Evolutionary conservation across 768 basidiomycete genomes (phyloP).

Genomic region (Nidularia sp.): DNA sequence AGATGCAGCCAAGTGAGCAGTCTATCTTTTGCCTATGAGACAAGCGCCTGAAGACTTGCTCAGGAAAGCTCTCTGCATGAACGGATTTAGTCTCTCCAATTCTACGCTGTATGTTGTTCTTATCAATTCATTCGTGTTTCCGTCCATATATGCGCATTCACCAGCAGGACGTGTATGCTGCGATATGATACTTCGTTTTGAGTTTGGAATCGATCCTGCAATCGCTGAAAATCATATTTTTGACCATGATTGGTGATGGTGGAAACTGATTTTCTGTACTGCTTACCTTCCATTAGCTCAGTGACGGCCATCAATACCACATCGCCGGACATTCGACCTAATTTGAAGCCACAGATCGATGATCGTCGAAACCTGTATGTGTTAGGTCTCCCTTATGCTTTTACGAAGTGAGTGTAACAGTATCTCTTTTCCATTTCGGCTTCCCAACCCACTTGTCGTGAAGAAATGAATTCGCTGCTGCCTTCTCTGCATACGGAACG

Average conservation of each 20-base stretch:
- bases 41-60: conserved; percentile 3
- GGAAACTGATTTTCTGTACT: not conserved
- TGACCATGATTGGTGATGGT: too few relatives aligned
- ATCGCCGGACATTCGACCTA: not conserved
- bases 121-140: not conserved
- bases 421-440: not conserved
- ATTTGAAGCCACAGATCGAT: conserved; percentile 15
- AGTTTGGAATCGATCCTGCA: not conserved
- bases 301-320: not conserved
- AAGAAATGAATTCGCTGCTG: conserved; percentile 52
- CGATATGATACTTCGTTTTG: too few relatives aligned
- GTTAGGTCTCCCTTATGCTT: conserved; percentile 76
- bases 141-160: conserved; percentile 11
- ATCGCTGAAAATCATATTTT: not conserved
- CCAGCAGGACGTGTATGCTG: too few relatives aligned
- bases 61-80: conserved; percentile 68
- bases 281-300: not conserved
- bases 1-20: conserved; percentile 49
- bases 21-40: not conserved
- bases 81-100: conserved; percentile 54
- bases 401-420: conserved; percentile 55
- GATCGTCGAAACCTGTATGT: conserved; percentile 83
- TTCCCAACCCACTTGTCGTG: not conserved
- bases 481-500: conserved; percentile 63
- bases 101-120: conserved; percentile 45